Percentiles rank a stretch among this genome's conserved stretches.
These are phyloP conservation scores for Fusarium virguliforme DNA, from an alignment of 2,329 filamentous ascomycete genomes.

Conservation along the genomic window DNA sequence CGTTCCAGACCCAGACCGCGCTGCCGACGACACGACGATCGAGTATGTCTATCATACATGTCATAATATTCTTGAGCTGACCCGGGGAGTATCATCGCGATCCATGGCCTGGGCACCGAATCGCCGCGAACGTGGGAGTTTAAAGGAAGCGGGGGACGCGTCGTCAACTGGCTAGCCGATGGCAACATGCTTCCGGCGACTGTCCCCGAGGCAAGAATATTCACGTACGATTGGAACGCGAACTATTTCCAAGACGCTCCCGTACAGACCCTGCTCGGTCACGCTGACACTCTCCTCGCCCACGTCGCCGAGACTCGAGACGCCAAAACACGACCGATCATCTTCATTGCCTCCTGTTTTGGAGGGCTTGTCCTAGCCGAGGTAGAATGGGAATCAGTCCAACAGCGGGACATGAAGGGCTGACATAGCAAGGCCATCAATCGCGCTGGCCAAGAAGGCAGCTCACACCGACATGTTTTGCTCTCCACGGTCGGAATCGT, in stretches of 20 bases:
- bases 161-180: slow-evolving; percentile 22
- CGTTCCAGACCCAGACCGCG: too few relatives aligned
- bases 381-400: too few relatives aligned
- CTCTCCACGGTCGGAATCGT: too few relatives aligned
- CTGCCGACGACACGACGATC: too few relatives aligned
- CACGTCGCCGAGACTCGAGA: slow-evolving; percentile 5
- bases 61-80: slow-evolving; percentile 13
- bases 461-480: too few relatives aligned
- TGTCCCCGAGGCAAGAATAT: slow-evolving; percentile 18
- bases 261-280: slow-evolving; percentile 12
- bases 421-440: too few relatives aligned
- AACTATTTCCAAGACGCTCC: slow-evolving; percentile 15
- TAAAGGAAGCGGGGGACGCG: slow-evolving; percentile 11
- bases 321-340: too few relatives aligned
- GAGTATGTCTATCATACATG: too few relatives aligned
- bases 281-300: slow-evolving; percentile 18
- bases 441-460: too few relatives aligned
- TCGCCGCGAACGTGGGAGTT: slow-evolving; percentile 21
- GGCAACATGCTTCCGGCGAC: slow-evolving; percentile 15
- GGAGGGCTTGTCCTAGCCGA: too few relatives aligned
- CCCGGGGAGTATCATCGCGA: slow-evolving; percentile 21
- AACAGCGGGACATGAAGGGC: too few relatives aligned
- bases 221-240: slow-evolving; percentile 29
- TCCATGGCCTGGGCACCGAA: slow-evolving; percentile 23
- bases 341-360: slow-evolving; percentile 29